phyloP scores from a whole-genome alignment of 2,329 filamentous ascomycete species.

The Colletotrichum caudatum region DNA sequence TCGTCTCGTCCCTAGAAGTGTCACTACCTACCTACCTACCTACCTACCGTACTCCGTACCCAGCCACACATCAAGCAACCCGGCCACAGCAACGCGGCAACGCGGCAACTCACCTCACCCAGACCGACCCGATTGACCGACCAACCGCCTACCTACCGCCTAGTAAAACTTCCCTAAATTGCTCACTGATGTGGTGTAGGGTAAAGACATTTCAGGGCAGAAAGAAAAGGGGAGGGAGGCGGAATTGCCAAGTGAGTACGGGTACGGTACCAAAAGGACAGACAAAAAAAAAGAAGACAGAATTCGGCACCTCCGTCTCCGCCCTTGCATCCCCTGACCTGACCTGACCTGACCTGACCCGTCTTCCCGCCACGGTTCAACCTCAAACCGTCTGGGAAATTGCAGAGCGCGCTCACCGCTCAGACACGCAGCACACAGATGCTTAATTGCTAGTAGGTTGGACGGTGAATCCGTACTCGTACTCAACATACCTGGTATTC shows the following conservation, averaged over 20 bases:
- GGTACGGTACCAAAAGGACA: background rate
- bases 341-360: background rate
- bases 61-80: background rate
- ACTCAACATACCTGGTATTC: background rate
- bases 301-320: slow-evolving; percentile 33
- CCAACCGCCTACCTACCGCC: background rate
- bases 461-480: background rate
- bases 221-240: background rate
- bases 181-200: background rate
- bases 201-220: background rate
- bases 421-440: slow-evolving; percentile 3
- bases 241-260: background rate
- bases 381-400: slow-evolving; percentile 39
- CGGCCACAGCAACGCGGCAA: background rate
- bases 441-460: no score
- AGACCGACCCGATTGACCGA: background rate
- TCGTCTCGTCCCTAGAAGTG: background rate
- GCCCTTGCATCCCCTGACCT: background rate
- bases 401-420: slow-evolving; percentile 37
- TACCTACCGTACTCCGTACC: background rate
- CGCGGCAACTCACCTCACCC: slow-evolving; percentile 18
- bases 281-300: background rate
- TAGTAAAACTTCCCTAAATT: no score
- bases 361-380: slow-evolving; percentile 33
- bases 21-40: no score